Percentiles rank a stretch among this genome's conserved stretches.
These are phyloP conservation scores for Malus hybrid DNA, from an alignment of 331 rosid species.

Conservation along the genomic window DNA sequence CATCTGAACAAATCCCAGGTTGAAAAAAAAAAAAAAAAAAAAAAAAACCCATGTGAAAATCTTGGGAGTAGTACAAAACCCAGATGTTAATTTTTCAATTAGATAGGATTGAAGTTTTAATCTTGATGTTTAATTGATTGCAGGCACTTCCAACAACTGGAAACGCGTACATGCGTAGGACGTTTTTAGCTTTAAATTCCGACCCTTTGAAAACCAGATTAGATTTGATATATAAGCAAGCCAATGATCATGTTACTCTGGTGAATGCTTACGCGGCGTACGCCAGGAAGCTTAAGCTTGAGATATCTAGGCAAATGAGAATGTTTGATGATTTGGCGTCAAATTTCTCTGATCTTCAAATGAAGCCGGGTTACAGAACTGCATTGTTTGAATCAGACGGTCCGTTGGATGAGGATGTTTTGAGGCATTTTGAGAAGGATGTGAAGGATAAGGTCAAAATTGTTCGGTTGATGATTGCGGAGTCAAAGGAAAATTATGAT, in stretches of 20 bases:
- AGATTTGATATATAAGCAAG: constrained; percentile 91
- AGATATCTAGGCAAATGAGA: constrained; percentile 76
- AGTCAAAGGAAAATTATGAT: constrained; percentile 91
- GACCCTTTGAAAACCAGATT: constrained; percentile 78
- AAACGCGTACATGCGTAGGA: constrained; percentile 71
- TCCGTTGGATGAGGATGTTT: constrained; percentile 73
- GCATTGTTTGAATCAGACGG: constrained; percentile 70
- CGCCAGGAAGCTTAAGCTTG: constrained; percentile 99
- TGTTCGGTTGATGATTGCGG: constrained; percentile 67
- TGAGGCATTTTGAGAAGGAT: constrained; percentile 96
- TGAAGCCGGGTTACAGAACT: constrained; percentile 47
- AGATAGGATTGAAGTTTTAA: constrained; percentile 5
- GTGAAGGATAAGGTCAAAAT: constrained; percentile 92
- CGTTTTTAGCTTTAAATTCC: constrained; percentile 89
- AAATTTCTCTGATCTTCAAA: constrained; percentile 55
- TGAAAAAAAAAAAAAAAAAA: too few species aligned
- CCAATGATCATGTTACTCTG: constrained; percentile 80
- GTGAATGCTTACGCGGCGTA: constrained; percentile 96
- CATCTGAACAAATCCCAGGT: background rate
- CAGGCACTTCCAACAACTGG: constrained; percentile 84
- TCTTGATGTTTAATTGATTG: constrained; percentile 23
- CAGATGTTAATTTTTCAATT: constrained; percentile 3
- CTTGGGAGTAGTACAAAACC: constrained; percentile 10
- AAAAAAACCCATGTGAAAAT: background rate
- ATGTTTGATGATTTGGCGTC: constrained; percentile 83